phyloP scores from a whole-genome alignment of 2,329 filamentous ascomycete species.

The Xylariales sp. region DNA sequence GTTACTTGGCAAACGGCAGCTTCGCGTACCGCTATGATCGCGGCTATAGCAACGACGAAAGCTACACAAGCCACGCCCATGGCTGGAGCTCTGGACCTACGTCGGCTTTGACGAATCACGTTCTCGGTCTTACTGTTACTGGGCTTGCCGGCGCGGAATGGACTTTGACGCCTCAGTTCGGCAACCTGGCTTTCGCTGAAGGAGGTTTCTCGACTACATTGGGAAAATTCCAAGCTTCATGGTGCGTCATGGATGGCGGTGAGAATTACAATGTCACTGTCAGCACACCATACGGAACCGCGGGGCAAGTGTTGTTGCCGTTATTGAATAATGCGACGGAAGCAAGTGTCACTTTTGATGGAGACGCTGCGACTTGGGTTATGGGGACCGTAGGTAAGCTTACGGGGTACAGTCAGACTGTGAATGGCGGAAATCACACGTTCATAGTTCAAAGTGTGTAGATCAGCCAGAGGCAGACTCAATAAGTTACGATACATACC shows the following conservation, averaged over 20 bases:
- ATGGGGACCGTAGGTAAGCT: background rate
- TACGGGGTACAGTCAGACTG: background rate
- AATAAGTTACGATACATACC: too few relatives aligned
- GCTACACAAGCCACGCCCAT: slow-evolving; percentile 44
- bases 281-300: background rate
- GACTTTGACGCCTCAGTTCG: slow-evolving; percentile 35
- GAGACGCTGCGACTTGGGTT: slow-evolving; percentile 1
- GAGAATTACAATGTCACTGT: slow-evolving; percentile 6
- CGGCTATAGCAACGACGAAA: slow-evolving; percentile 45
- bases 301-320: slow-evolving; percentile 3
- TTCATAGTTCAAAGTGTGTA: too few relatives aligned
- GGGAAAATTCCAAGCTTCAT: slow-evolving; percentile 32
- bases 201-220: slow-evolving; percentile 35
- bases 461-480: too few relatives aligned
- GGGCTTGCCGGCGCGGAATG: slow-evolving; percentile 30
- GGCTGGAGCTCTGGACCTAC: slow-evolving; percentile 46
- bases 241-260: slow-evolving; percentile 10
- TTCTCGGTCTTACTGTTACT: slow-evolving; percentile 37
- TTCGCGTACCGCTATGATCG: slow-evolving; percentile 51
- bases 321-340: background rate
- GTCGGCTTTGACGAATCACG: slow-evolving; percentile 36
- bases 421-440: slow-evolving; percentile 5
- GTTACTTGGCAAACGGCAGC: slow-evolving; percentile 49
- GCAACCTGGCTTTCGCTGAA: slow-evolving; percentile 32
- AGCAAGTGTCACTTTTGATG: slow-evolving; percentile 2